Evolutionary conservation across 2,329 filamentous ascomycete species (phyloP).

Genomic region (Penicillium palitans): DNA sequence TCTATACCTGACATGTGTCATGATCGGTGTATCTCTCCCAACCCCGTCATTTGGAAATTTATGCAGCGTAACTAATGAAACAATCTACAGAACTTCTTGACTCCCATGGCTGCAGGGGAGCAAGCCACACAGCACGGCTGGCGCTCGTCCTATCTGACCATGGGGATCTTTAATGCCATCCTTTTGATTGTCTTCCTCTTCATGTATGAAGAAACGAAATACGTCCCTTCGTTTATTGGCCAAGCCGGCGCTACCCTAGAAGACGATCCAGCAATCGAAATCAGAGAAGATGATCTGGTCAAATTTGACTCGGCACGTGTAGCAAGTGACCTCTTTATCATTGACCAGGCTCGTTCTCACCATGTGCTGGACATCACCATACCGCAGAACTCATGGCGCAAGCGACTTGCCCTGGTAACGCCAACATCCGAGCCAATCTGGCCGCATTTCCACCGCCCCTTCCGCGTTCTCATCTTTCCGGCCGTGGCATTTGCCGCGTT

Average conservation of each 20-base stretch:
- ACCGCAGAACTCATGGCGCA: constrained; percentile 28
- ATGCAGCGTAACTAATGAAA: constrained; percentile 2
- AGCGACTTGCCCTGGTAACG: constrained; percentile 29
- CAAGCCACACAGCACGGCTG: constrained; percentile 38
- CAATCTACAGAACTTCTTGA: constrained; percentile 29
- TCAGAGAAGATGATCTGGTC: background rate
- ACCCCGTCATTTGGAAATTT: background rate
- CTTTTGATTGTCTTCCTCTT: constrained; percentile 35
- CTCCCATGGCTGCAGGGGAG: constrained; percentile 37
- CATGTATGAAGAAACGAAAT: constrained; percentile 43
- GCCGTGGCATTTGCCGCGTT: constrained; percentile 44
- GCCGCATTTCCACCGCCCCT: constrained; percentile 36
- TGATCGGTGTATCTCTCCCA: constrained; percentile 38
- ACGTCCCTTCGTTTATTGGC: constrained; percentile 19
- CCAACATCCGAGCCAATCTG: constrained; percentile 30
- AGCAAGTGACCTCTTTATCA: constrained; percentile 6
- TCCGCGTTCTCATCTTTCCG: constrained; percentile 39
- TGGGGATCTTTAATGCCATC: constrained; percentile 34
- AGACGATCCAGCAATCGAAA: background rate
- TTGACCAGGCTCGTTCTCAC: constrained; percentile 6
- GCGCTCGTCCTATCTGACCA: constrained; percentile 39
- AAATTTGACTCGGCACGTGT: constrained; percentile 12
- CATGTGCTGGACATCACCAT: constrained; percentile 31
- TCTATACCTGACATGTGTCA: constrained; percentile 49
- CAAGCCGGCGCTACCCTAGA: background rate